Evolutionary conservation across 1,284 basidiomycete genomes (phyloP).

Genomic region (Pholiota adiposa): DNA sequence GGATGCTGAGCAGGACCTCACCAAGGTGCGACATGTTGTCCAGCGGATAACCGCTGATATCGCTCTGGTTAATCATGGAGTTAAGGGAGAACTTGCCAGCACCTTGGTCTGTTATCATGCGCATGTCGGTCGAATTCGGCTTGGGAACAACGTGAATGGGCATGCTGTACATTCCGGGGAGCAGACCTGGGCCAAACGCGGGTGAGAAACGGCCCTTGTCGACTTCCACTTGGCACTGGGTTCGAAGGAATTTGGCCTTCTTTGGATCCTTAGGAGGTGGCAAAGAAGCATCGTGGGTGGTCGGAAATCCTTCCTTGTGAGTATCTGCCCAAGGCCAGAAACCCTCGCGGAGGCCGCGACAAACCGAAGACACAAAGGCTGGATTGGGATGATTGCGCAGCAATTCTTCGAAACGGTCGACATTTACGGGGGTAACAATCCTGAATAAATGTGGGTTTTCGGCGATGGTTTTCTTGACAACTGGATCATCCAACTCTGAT

Average conservation of each 20-base stretch:
- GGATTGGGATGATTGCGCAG: conserved; percentile 35
- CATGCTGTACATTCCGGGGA: conserved; percentile 29
- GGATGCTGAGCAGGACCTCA: conserved; percentile 2
- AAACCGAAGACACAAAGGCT: conserved; percentile 35
- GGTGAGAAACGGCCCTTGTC: conserved; percentile 32
- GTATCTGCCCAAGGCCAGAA: conserved; percentile 44
- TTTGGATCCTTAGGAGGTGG: not conserved
- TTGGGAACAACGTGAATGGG: conserved; percentile 43
- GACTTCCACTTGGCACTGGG: conserved; percentile 34
- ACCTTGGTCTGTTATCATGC: conserved; percentile 42
- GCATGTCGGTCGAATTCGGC: conserved; percentile 33
- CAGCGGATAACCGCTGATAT: conserved; percentile 7
- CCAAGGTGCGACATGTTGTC: conserved; percentile 13
- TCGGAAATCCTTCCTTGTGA: not conserved
- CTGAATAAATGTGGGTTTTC: conserved; percentile 33
- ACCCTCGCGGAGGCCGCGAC: conserved; percentile 31
- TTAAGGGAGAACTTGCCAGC: conserved; percentile 36
- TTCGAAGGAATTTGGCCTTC: conserved; percentile 24
- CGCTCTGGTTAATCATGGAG: conserved; percentile 9
- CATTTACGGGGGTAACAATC: conserved; percentile 38
- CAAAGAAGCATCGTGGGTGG: not conserved
- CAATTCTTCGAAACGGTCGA: conserved; percentile 30
- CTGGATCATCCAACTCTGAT: conserved; percentile 28
- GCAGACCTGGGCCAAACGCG: conserved; percentile 35
- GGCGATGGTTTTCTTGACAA: conserved; percentile 23